Base-by-base conservation (phyloP, 192 early-diverging fungal genomes). In the Jimgerdemannia lactiflua region DNA sequence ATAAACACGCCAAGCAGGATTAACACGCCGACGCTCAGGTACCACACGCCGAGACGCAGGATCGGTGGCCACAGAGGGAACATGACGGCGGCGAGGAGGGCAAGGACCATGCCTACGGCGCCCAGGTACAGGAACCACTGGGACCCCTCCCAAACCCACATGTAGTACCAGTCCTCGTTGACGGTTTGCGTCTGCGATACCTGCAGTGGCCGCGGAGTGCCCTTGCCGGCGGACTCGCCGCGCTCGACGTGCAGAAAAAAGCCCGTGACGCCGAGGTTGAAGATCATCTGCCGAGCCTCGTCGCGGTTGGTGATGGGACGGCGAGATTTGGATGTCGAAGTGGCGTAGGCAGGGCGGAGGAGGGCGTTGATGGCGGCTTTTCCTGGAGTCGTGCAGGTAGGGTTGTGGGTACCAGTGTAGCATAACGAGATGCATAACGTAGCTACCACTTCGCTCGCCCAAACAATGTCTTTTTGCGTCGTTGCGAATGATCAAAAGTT, bases 31-130 rank as follows among this genome's bases (percentile, higher is more conserved):
- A 96, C 87, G 69, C 91, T 93, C 43, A 97, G 80, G 78, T 99
- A 99, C 90, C 95, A 97, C 17, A 95, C 96, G 75, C 93, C 93
- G 67, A 90, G 80, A 40, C 95, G 84, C 69, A 99, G 84, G 63
- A 87, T 79, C 7, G 88, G 82, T 6, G 97, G 97, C 97, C 97
- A 99, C 40, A 98, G 88, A 42, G 96, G 98, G 88, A 99, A 99
- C 91, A 99, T 91, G 72, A 99, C 98, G 71, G 93, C 96, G 2
- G 94, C 93, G 76, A 99, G 88, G 39, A 95, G 91, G 14, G 95
- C 83, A 3, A 86, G 81, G 59, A 99, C 83, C 39, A 99, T 82
- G 29, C 88, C 93, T 42, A 89, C 86, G 4, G 94, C 96, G 66
- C 95, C 91, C 70, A 97, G 83, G 67, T 92, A 91, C 4, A 88